Evolutionary conservation across 148 eudicot species (phyloP).

Genomic region (Vaccinium vitisidaea): DNA sequence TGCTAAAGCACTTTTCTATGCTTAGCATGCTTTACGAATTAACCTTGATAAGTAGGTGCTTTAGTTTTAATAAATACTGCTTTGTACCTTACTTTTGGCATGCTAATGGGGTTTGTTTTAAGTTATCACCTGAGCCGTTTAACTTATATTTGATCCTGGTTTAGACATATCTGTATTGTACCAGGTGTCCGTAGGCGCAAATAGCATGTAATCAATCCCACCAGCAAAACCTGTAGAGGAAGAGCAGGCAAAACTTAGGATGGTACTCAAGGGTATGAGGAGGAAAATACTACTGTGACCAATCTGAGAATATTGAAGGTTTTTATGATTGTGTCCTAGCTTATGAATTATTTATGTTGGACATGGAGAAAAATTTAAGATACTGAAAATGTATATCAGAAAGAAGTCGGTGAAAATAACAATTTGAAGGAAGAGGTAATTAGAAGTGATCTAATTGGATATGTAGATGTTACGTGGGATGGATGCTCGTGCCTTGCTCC

Average conservation of each 20-base stretch:
- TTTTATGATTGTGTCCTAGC: not conserved
- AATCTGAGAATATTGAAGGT: not conserved
- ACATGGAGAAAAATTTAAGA: not conserved
- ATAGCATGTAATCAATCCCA: no score
- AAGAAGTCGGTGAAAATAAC: not conserved
- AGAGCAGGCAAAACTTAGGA: not conserved
- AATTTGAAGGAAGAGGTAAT: not conserved
- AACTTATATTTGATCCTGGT: no score
- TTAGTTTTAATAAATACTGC: no score
- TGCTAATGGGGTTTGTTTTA: no score
- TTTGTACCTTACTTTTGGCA: no score
- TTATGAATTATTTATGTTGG: not conserved
- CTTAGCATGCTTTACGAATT: no score
- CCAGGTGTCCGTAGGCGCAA: not conserved
- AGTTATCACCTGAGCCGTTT: no score
- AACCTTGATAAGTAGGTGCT: no score
- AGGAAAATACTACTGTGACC: not conserved
- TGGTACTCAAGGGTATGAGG: not conserved
- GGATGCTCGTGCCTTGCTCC: not conserved
- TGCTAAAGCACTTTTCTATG: no score
- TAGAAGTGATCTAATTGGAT: not conserved
- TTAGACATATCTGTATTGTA: no score
- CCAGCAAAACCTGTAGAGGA: not conserved
- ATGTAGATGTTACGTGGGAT: not conserved
- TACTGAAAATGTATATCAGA: no score